phyloP scores from a whole-genome alignment of 768 basidiomycete genomes.

The Chiua virens region DNA sequence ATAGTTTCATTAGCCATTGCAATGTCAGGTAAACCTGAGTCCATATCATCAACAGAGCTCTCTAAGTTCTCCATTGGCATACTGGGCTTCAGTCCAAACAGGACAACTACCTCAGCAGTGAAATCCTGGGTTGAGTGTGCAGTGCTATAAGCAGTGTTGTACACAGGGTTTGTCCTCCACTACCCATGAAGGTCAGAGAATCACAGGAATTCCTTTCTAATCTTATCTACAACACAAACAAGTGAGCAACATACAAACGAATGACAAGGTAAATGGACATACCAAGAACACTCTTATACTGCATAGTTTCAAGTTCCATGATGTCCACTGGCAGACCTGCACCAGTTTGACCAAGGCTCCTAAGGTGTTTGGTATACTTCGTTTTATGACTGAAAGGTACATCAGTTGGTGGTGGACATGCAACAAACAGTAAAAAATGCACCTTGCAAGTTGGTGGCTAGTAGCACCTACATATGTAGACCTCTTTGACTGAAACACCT shows the following conservation, averaged over 20 bases:
- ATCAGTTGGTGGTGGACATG: neutral
- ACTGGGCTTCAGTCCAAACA: too few relatives aligned
- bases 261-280: too few relatives aligned
- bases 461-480: neutral
- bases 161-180: neutral
- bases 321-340: neutral
- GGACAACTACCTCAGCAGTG: too few relatives aligned
- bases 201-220: neutral
- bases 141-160: neutral
- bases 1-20: too few relatives aligned
- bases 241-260: too few relatives aligned
- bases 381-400: neutral
- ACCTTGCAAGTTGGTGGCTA: neutral
- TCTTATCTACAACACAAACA: too few relatives aligned
- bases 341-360: neutral
- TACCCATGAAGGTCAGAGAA: neutral
- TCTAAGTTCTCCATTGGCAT: too few relatives aligned
- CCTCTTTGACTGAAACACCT: too few relatives aligned
- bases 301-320: neutral
- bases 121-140: neutral
- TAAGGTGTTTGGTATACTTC: neutral
- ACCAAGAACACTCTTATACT: too few relatives aligned
- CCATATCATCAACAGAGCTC: too few relatives aligned
- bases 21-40: too few relatives aligned
- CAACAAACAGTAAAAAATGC: neutral